phyloP scores from a whole-genome alignment of 352 stramenopile genomes.

The Phytophthora palmivora region DNA sequence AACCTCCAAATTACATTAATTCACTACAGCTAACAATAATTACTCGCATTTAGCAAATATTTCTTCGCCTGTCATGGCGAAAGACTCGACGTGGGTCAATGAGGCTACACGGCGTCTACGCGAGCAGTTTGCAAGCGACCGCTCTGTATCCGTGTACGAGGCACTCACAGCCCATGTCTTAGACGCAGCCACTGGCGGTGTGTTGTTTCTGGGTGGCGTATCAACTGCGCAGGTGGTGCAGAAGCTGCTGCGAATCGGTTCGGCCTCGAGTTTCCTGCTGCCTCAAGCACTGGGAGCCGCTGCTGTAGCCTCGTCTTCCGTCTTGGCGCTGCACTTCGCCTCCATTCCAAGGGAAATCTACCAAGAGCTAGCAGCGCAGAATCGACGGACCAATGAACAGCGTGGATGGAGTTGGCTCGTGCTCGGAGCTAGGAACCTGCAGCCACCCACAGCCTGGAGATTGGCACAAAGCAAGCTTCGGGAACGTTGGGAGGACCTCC shows the following conservation, averaged over 20 bases:
- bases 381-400: conserved; percentile 15
- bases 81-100: conserved; percentile 16
- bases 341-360: conserved; percentile 56
- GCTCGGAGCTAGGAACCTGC: conserved; percentile 24
- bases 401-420: conserved; percentile 30
- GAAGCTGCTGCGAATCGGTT: conserved; percentile 52
- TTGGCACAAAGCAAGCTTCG: conserved; percentile 33
- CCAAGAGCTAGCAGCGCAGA: conserved; percentile 37
- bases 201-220: conserved; percentile 55
- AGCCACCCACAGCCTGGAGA: conserved; percentile 35
- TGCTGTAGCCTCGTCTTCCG: conserved; percentile 59
- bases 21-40: neutral
- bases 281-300: conserved; percentile 47
- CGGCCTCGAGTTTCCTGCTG: conserved; percentile 49
- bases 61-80: neutral
- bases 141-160: conserved; percentile 53
- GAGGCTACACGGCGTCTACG: conserved; percentile 33
- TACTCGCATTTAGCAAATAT: neutral
- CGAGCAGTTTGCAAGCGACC: conserved; percentile 45
- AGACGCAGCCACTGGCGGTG: conserved; percentile 58
- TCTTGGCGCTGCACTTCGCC: conserved; percentile 53
- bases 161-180: conserved; percentile 44
- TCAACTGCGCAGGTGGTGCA: conserved; percentile 56
- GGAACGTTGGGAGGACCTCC: conserved; percentile 45
- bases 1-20: conserved; percentile 10